Percentiles rank a stretch among this genome's conserved stretches.
phyloP scores from a whole-genome alignment of 2,329 filamentous ascomycete species.

The Hypoxylon sp. region DNA sequence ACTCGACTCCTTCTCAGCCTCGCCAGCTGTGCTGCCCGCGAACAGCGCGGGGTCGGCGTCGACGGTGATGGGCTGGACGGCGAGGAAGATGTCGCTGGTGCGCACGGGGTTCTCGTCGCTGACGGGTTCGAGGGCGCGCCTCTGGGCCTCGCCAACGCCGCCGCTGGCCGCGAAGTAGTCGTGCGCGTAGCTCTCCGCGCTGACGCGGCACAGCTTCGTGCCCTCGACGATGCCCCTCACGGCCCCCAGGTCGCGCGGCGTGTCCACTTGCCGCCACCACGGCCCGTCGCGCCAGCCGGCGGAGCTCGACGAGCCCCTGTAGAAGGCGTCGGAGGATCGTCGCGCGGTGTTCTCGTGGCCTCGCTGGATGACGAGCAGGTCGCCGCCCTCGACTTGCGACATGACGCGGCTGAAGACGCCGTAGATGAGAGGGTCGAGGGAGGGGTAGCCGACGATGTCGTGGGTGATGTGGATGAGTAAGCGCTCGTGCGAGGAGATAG shows the following conservation, averaged over 20 bases:
- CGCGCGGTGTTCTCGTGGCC: slow-evolving; percentile 86
- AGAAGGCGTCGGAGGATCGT: slow-evolving; percentile 71
- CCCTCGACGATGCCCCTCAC: slow-evolving; percentile 87
- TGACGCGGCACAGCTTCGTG: slow-evolving; percentile 90
- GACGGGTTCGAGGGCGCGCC: slow-evolving; percentile 82
- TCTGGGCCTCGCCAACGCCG: slow-evolving; percentile 84
- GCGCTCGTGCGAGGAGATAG: slow-evolving; percentile 96
- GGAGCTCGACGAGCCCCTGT: slow-evolving; percentile 61
- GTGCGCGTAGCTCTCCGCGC: slow-evolving; percentile 86
- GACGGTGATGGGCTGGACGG: slow-evolving; percentile 88
- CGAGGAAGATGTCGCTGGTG: slow-evolving; percentile 93
- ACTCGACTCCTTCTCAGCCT: slow-evolving; percentile 69
- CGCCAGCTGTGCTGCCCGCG: slow-evolving; percentile 66
- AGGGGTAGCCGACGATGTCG: slow-evolving; percentile 94
- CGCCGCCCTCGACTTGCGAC: slow-evolving; percentile 98
- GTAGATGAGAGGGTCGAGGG: slow-evolving; percentile 92
- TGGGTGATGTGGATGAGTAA: slow-evolving; percentile 98
- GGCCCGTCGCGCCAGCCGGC: slow-evolving; percentile 91
- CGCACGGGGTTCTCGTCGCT: slow-evolving; percentile 91
- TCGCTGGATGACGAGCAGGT: slow-evolving; percentile 92
- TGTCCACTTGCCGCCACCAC: slow-evolving; percentile 87
- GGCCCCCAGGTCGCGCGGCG: slow-evolving; percentile 81
- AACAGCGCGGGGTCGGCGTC: slow-evolving; percentile 78
- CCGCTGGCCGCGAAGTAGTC: slow-evolving; percentile 87
- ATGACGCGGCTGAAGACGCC: slow-evolving; percentile 94